Base-by-base conservation (phyloP, 2,329 filamentous ascomycete genomes). In the Fusarium decemcellulare region DNA sequence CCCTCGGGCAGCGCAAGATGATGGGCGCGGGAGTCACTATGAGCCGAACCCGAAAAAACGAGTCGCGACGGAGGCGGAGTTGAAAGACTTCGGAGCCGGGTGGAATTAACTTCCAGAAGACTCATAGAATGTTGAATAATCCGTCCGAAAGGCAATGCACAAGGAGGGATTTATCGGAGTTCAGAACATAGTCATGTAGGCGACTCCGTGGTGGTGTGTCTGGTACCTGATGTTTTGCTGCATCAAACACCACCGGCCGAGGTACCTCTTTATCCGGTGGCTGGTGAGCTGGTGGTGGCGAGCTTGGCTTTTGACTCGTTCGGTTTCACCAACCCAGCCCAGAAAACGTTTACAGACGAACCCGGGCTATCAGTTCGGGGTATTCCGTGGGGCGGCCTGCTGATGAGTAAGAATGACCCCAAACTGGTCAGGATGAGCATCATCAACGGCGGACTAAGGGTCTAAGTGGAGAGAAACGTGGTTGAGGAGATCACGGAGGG, bases 261-360 rank as follows among this genome's bases (percentile, higher is more conserved):
- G 53, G 68, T 72, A 65, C 63, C 64, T 61, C 46, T 60, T 53
- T 55, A 63, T 57, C 37, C 14, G 67, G 72, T 72, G 72, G 72
- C 68, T 74, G 66, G 70, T 65, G 61, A 67, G 64, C 57, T 56
- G 56, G 66, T 65, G 63, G 72, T 74, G 72, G 72, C 72, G 61
- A 74, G 64, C 63, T 67, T 54, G 40, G 36, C 54, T 58, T 53
- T 72, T 74, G 67, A 70, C 59, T 68, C 60, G 55, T 42, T 55
- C 53, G 56, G 43, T 54, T 47, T 48, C 30, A 34, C 42, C 36
- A 23, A 23, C 23, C 23, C 23, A 23, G 23, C 27, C 43, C 55
- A 42, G 54, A 43, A 39, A 48, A 39, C 30, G 29, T 34, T 16
- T 9, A 43, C 36, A 59, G 29, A 23, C 52, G 29, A 59, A 55